Evolutionary conservation across 345 rosid species (phyloP).

Genomic region (Salix suchowensis): DNA sequence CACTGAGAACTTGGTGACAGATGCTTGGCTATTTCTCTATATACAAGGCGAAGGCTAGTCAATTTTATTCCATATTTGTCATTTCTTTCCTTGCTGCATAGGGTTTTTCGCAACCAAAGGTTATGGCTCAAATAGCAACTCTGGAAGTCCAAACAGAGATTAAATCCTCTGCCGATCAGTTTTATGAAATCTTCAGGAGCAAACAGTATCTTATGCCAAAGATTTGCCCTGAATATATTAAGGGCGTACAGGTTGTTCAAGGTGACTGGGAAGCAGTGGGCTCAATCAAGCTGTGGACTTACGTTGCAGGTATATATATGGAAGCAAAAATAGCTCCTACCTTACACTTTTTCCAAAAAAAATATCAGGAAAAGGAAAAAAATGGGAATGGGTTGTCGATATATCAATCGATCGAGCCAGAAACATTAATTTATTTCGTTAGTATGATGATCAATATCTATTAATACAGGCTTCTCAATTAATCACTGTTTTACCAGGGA

Average conservation of each 20-base stretch:
- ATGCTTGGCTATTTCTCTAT: no score
- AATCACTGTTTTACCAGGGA: background rate
- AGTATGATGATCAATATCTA: no score
- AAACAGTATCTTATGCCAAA: constrained; percentile 7
- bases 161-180: constrained; percentile 16
- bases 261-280: constrained; percentile 22
- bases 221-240: constrained; percentile 8
- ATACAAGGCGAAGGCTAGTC: no score
- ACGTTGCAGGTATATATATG: background rate
- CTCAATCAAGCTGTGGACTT: constrained; percentile 17
- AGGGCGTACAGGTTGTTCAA: constrained; percentile 7
- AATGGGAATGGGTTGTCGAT: no score
- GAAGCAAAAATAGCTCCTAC: background rate
- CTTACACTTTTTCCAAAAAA: no score
- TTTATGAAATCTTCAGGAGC: constrained; percentile 9
- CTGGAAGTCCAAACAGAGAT: constrained; percentile 14
- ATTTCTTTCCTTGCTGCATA: background rate
- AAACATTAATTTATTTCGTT: no score
- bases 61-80: no score
- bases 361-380: no score
- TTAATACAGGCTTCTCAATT: no score
- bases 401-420: no score
- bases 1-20: no score
- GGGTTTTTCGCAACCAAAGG: background rate
- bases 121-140: constrained; percentile 17